Base-by-base conservation (phyloP, 2,329 filamentous ascomycete genomes). In the Remersonia thermophila region DNA sequence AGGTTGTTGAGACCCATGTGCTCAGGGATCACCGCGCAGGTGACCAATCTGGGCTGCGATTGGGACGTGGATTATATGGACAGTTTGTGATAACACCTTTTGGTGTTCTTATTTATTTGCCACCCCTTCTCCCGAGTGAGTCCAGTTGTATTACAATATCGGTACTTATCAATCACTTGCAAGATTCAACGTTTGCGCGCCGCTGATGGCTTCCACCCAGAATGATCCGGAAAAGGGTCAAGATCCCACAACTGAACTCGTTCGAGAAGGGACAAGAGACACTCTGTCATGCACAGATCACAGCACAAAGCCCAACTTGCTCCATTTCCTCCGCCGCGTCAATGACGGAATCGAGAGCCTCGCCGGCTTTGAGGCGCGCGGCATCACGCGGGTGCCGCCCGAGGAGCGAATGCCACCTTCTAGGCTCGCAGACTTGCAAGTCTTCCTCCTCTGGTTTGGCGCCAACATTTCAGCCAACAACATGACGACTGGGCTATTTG, bases 391-490 rank as follows among this genome's bases (percentile, higher is more conserved):
- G 13, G 60, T 63, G 1, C 50, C 49, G 0, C 53, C 58, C 1
- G 51, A 55, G 2, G 59, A 62, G 27, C 54, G 60, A 9, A 54
- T 57, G 16, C 43, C 49, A 1, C 40, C 56, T 0, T 61, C 57
- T 0, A 39, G 42, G 6, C 41, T 52, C 23, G 50, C 51, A n/a
- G 58, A 63, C 26, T 32, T 61, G 2, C 59, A 62, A 36, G 53
- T 63, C 17, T 55, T 57, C 5, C 39, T 64, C 18, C 49, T 65
- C 26, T 65, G 62, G 61, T 63, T 64, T 43, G 58, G 59, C 37
- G 59, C 60, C 42, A 65, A 65, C 40, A 51, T 63, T 30, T 61
- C 62, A 0, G 49, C 58, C 37, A 65, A 64, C 47, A 65, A 65
- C 39, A 47, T 65, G 10, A 46, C 52, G 2, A 45, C 49, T 3